These are phyloP conservation scores for Globisporangium rhizosaccharum DNA, from an alignment of 352 stramenopile genomes.

Conservation along the genomic window DNA sequence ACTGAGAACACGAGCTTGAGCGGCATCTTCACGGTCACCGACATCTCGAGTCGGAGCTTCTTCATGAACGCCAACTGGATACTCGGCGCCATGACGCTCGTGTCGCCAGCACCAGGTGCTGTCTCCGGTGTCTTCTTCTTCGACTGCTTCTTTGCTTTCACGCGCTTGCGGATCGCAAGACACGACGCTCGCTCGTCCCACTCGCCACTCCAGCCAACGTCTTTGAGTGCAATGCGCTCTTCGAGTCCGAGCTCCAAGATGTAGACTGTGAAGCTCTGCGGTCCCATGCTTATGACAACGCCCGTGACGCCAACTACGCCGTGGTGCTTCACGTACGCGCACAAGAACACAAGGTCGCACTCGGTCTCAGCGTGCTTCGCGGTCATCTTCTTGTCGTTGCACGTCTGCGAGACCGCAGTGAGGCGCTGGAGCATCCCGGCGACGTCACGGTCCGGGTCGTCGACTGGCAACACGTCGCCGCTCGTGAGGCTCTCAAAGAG, in stretches of 20 bases:
- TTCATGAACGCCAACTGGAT: slow-evolving; percentile 61
- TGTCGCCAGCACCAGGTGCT: not conserved
- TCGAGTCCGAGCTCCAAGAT: slow-evolving; percentile 71
- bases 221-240: slow-evolving; percentile 51
- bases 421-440: slow-evolving; percentile 31
- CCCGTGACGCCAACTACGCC: slow-evolving; percentile 55
- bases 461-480: slow-evolving; percentile 7
- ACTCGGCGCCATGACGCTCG: slow-evolving; percentile 8
- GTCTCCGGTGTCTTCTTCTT: not conserved
- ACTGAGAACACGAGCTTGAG: slow-evolving; percentile 49
- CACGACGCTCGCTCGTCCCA: slow-evolving; percentile 49
- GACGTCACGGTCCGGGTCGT: slow-evolving; percentile 10
- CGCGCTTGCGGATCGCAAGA: slow-evolving; percentile 26
- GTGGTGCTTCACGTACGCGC: slow-evolving; percentile 65
- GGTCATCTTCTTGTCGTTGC: slow-evolving; percentile 84
- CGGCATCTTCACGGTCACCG: slow-evolving; percentile 61
- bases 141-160: slow-evolving; percentile 4
- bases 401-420: slow-evolving; percentile 56
- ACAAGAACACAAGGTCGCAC: slow-evolving; percentile 78
- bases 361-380: slow-evolving; percentile 77
- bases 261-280: slow-evolving; percentile 76
- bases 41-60: slow-evolving; percentile 55
- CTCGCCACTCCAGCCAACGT: slow-evolving; percentile 30
- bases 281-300: slow-evolving; percentile 64
- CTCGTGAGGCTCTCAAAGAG: slow-evolving; percentile 60